Conservation (phyloP, 495 filamentous ascomycete genomes). For the Tricharina praecox region DNA sequence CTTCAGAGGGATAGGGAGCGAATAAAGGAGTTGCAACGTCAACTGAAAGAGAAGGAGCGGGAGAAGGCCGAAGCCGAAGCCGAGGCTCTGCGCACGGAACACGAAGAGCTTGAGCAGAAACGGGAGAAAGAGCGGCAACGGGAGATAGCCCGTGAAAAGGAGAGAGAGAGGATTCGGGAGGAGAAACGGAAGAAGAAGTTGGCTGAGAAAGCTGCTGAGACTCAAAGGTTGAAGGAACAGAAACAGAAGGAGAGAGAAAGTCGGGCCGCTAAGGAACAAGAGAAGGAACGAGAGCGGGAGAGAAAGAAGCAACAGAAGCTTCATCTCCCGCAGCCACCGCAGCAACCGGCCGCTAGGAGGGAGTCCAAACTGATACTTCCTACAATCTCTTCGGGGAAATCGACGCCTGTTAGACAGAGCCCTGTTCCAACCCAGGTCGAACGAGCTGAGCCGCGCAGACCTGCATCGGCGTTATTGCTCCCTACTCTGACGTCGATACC, state of each 20-base stretch:
- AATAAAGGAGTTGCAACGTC: neutral
- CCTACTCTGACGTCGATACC: too few relatives aligned
- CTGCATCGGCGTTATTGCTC: too few relatives aligned
- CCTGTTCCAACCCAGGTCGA: too few relatives aligned
- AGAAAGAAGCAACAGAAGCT: slow-evolving; percentile 12
- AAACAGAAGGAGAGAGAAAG: slow-evolving; percentile 14
- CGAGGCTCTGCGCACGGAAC: slow-evolving; percentile 1
- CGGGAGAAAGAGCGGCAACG: slow-evolving; percentile 14
- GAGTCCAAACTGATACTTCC: slow-evolving; percentile 11
- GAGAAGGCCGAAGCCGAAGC: slow-evolving; percentile 14
- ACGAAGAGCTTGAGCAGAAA: slow-evolving; percentile 7
- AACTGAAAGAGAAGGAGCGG: slow-evolving; percentile 9
- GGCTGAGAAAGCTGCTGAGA: slow-evolving; percentile 1
- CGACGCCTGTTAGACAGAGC: neutral
- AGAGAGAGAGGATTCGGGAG: slow-evolving; percentile 2
- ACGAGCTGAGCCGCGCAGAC: too few relatives aligned
- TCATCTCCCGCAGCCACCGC: slow-evolving; percentile 6
- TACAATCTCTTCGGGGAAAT: neutral
- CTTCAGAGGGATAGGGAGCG: neutral
- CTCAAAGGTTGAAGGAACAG: neutral
- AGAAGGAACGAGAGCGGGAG: slow-evolving; percentile 12
- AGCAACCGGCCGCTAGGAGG: slow-evolving; percentile 4
- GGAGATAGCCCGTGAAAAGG: slow-evolving; percentile 6
- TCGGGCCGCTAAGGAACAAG: slow-evolving; percentile 8
- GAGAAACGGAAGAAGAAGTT: slow-evolving; percentile 9